A percentile compares a stretch with the other conserved stretches of the same genome.
phyloP scores from a whole-genome alignment of 2,329 filamentous ascomycete species.

The Metarhizium album region DNA sequence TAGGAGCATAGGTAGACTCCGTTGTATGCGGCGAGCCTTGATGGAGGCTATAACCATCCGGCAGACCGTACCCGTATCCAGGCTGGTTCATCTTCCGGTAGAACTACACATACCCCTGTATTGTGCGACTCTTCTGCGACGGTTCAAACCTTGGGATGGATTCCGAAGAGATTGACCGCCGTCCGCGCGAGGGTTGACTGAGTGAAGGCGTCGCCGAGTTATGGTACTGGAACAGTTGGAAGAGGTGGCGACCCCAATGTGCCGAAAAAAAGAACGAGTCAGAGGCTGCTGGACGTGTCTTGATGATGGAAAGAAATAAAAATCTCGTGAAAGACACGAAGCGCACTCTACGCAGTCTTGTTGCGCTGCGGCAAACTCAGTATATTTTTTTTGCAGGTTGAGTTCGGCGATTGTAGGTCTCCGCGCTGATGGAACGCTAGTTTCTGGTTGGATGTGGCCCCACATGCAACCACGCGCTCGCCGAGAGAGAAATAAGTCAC shows the following conservation, averaged over 20 bases:
- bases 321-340: not conserved
- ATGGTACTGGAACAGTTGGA: no score
- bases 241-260: not conserved
- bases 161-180: not conserved
- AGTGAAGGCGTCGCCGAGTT: not conserved
- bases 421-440: not conserved
- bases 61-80: conserved; percentile 15
- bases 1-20: conserved; percentile 8
- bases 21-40: conserved; percentile 12
- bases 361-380: not conserved
- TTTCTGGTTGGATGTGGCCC: not conserved
- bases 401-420: not conserved
- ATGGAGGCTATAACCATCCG: conserved; percentile 14
- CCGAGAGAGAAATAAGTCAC: conserved; percentile 8
- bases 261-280: not conserved
- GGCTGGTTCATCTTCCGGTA: conserved; percentile 19
- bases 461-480: not conserved
- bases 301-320: not conserved
- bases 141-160: not conserved
- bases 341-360: not conserved
- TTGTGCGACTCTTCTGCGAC: not conserved
- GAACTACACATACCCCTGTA: not conserved
- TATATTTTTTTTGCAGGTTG: not conserved
- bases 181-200: not conserved
- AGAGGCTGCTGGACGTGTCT: not conserved